Percentiles rank a stretch among this genome's conserved stretches.
Evolutionary conservation across 139 green algal genomes (phyloP).

Genomic region (Ettlia oleoabundans): DNA sequence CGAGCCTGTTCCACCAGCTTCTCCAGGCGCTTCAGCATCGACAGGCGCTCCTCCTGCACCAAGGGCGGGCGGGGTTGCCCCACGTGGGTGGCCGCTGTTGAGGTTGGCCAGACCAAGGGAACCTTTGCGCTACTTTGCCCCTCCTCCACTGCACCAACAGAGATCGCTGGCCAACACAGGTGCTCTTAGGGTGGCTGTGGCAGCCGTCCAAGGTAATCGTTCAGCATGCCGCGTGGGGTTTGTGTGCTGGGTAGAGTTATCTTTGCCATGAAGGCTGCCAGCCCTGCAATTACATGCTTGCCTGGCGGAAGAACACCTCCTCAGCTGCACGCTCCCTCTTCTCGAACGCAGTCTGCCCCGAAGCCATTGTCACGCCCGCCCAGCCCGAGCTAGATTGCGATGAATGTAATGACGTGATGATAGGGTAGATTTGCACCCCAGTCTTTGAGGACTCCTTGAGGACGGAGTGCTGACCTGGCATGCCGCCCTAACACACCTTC

Average conservation of each 20-base stretch:
- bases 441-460: no score
- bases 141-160: neutral
- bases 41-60: slow-evolving; percentile 35
- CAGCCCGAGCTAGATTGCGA: no score
- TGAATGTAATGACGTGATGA: no score
- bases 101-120: neutral
- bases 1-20: slow-evolving; percentile 36
- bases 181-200: no score
- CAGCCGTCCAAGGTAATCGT: neutral
- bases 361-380: neutral
- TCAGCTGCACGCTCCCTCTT: neutral
- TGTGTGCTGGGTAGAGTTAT: no score
- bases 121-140: neutral
- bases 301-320: neutral
- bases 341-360: neutral
- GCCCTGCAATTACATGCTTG: no score
- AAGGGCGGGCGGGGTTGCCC: neutral
- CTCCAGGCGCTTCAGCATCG: slow-evolving; percentile 31
- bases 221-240: no score
- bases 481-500: no score
- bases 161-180: neutral
- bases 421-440: no score
- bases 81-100: neutral
- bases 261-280: no score
- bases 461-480: no score